Evolutionary conservation across 179 eudicot genomes (phyloP), one percentile per base, ranked within the genome.

Genomic region (Beta lomatogona): DNA sequence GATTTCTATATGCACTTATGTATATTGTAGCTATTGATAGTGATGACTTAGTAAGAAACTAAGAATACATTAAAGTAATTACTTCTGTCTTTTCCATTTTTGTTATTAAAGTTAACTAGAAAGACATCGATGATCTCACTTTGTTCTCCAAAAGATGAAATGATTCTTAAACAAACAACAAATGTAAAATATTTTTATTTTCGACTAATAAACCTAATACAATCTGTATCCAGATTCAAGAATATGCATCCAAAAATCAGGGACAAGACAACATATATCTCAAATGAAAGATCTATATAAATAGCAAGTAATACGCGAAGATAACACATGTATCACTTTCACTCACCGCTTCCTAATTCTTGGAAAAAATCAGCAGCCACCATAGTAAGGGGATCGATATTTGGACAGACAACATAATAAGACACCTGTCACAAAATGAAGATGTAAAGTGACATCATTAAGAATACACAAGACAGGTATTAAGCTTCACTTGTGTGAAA

Each of bases 291-390:
- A 8, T 60, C 54, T 21, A 22, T 28, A 58, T 22, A 70, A 4
- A 78, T 0, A 67, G 7, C 11, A 22, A 65, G 72, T 53, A 68
- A 14, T 14, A 16, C 7, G 13, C n/a, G 10, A 44, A 74, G 41
- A 50, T 65, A 50, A 68, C 18, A 21, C 45, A 60, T 68, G 54
- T 13, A n/a, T 64, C 61, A 69, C 75, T 66, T 77, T 81, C 70
- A 87, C 94, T 91, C 77, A 97, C 99, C 99, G 61, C 97, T 92
- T 78, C 97, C 97, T 84, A 97, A 90, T 86, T 97, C 97, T 80
- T 94, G 98, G 82, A 97, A 97, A 86, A 94, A 97, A 84, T 94
- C 98, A 69, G 91, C 86, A 84, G 99, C 93, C 76, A 93, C 94
- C 10, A 89, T 87, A 48, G 89, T 88, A 67, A 94, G 95, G 76